Evolutionary conservation across 495 filamentous ascomycete genomes (phyloP).

Genomic region (Daldinia vernicosa): DNA sequence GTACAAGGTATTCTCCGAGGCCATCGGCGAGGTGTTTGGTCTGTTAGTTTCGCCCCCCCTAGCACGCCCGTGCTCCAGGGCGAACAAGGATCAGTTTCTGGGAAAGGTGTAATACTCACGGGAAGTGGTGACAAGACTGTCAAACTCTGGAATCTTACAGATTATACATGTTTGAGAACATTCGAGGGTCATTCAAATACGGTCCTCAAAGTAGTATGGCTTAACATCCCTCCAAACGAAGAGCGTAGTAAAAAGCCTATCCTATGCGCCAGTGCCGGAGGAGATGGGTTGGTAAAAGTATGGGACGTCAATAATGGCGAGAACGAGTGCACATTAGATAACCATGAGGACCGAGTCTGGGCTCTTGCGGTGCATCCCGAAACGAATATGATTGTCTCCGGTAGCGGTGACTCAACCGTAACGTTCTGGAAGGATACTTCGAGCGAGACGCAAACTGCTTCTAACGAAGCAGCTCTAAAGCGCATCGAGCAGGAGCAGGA

Average conservation of each 20-base stretch:
- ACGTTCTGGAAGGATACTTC: conserved; percentile 97
- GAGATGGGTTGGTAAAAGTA: conserved; percentile 95
- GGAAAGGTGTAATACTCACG: conserved; percentile 81
- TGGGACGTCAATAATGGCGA: conserved; percentile 89
- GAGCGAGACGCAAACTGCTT: conserved; percentile 74
- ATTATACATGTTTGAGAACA: conserved; percentile 92
- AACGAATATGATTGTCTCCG: conserved; percentile 79
- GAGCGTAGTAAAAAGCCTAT: conserved; percentile 60
- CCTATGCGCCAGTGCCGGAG: conserved; percentile 85
- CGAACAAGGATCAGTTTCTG: conserved; percentile 69
- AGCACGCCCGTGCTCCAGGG: conserved; percentile 76
- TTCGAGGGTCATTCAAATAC: conserved; percentile 97
- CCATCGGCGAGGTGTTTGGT: conserved; percentile 94
- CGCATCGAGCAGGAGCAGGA: conserved; percentile 93
- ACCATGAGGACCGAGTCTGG: conserved; percentile 95
- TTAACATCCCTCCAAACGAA: conserved; percentile 66
- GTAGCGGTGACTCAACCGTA: conserved; percentile 85
- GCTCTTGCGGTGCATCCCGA: conserved; percentile 77
- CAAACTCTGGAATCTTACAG: conserved; percentile 91
- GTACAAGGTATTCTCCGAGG: conserved; percentile 88
- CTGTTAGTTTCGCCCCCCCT: conserved; percentile 84
- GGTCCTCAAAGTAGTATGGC: conserved; percentile 92
- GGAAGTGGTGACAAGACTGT: conserved; percentile 95
- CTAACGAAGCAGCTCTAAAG: conserved; percentile 72
- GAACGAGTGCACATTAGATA: conserved; percentile 86